phyloP scores from a whole-genome alignment of 352 stramenopile genomes.

The Phytophthora crassamura region DNA sequence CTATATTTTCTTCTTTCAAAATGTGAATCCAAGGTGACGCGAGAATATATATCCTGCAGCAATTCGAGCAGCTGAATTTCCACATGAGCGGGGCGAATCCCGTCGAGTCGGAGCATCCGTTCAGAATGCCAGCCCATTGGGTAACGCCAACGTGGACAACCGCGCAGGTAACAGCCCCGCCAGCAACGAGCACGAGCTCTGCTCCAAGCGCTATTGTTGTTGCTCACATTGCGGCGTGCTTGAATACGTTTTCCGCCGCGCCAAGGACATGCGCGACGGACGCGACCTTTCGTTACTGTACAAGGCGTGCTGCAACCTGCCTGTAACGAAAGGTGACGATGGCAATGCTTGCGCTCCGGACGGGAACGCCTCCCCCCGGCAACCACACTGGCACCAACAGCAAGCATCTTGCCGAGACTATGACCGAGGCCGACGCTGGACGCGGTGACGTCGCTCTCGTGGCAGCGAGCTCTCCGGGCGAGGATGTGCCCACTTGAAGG shows the following conservation, averaged over 20 bases:
- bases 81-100: no score
- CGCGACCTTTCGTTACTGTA: constrained; percentile 1
- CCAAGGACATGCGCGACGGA: constrained; percentile 22
- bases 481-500: constrained; percentile 24
- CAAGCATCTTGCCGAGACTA: no score
- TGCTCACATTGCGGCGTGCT: constrained; percentile 12
- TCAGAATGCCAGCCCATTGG: no score
- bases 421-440: constrained; percentile 16
- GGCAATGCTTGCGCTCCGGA: constrained; percentile 8
- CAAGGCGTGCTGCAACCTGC: background rate
- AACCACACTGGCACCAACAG: no score
- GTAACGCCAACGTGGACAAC: no score
- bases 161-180: no score
- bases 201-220: no score
- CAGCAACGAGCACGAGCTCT: no score
- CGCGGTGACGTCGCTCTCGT: constrained; percentile 30
- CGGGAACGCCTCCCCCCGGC: no score
- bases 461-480: constrained; percentile 10
- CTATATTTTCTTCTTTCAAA: background rate
- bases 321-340: background rate
- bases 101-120: constrained; percentile 1
- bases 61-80: constrained; percentile 3
- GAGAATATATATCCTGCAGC: constrained; percentile 3
- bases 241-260: constrained; percentile 17
- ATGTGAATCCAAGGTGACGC: no score